Conservation (phyloP, 2,329 filamentous ascomycete species). For the Sarocladium kiliense region DNA sequence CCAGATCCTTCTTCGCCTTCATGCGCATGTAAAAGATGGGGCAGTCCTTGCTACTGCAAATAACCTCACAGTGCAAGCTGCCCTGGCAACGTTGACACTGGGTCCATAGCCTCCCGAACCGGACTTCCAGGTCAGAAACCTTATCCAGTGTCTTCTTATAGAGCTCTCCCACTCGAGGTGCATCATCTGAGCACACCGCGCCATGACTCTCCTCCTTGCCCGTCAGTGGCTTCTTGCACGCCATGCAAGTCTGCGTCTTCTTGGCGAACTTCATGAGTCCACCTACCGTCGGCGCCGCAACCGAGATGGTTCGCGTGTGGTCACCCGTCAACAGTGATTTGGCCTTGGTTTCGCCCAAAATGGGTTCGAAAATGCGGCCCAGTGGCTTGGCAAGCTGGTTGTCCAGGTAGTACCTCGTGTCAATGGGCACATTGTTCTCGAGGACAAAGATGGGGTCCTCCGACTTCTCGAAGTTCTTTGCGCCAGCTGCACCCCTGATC, state of each 20-base stretch:
- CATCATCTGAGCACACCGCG: conserved; percentile 84
- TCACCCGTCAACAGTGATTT: conserved; percentile 82
- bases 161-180: conserved; percentile 79
- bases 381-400: conserved; percentile 96
- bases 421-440: conserved; percentile 95
- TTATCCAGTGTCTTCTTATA: conserved; percentile 88
- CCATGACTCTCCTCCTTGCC: conserved; percentile 74
- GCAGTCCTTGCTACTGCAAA: conserved; percentile 93
- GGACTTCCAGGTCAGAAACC: conserved; percentile 86
- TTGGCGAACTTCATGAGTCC: conserved; percentile 98
- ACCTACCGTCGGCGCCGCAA: conserved; percentile 84
- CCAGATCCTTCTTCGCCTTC: conserved; percentile 99
- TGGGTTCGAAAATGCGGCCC: conserved; percentile 94
- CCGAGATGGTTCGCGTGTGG: conserved; percentile 90
- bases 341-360: conserved; percentile 88
- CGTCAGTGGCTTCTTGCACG: conserved; percentile 92
- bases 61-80: conserved; percentile 97
- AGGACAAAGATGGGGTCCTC: conserved; percentile 97
- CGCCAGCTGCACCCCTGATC: conserved; percentile 80
- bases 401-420: conserved; percentile 97
- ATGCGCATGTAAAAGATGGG: conserved; percentile 99
- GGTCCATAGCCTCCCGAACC: conserved; percentile 92
- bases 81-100: conserved; percentile 97
- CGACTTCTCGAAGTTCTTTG: conserved; percentile 94
- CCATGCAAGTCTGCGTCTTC: conserved; percentile 97